These are phyloP conservation scores for Tricholoma terreum DNA, from an alignment of 768 basidiomycete species.

Conservation along the genomic window DNA sequence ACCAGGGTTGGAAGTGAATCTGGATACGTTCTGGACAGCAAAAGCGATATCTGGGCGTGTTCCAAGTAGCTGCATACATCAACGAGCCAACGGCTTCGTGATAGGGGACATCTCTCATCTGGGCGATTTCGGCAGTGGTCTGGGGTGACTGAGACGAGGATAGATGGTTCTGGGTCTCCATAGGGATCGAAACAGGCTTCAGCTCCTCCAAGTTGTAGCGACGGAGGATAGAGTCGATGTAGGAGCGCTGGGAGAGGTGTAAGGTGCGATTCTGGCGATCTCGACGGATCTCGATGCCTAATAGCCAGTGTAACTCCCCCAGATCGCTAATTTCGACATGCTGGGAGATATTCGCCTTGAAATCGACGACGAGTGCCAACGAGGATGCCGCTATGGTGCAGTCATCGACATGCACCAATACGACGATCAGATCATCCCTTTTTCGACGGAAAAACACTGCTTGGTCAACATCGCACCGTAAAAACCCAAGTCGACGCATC, in stretches of 20 bases:
- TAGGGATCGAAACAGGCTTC: conserved; percentile 8
- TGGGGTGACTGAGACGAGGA: not conserved
- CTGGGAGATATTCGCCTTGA: not conserved
- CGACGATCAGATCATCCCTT: conserved; percentile 24
- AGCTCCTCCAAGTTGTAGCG: conserved; percentile 9
- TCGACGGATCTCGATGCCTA: conserved; percentile 13
- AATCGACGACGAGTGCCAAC: not conserved
- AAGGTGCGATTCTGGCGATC: not conserved
- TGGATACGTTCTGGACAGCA: conserved; percentile 27
- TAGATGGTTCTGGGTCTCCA: not conserved
- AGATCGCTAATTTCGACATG: no score
- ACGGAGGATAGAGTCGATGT: not conserved
- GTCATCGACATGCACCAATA: conserved; percentile 24
- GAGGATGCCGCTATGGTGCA: conserved; percentile 23
- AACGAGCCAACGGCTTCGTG: conserved; percentile 9
- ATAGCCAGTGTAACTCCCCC: conserved; percentile 19
- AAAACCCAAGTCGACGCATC: not conserved
- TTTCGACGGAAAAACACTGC: not conserved
- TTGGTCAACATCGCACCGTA: not conserved
- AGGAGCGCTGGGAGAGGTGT: not conserved
- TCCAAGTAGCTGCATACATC: no score
- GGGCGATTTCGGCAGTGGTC: not conserved
- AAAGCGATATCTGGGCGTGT: conserved; percentile 40
- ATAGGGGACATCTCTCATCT: conserved; percentile 8
- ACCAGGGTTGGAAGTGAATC: conserved; percentile 31